Conservation (phyloP, 2,329 filamentous ascomycete species). For the Exophiala sp. region DNA sequence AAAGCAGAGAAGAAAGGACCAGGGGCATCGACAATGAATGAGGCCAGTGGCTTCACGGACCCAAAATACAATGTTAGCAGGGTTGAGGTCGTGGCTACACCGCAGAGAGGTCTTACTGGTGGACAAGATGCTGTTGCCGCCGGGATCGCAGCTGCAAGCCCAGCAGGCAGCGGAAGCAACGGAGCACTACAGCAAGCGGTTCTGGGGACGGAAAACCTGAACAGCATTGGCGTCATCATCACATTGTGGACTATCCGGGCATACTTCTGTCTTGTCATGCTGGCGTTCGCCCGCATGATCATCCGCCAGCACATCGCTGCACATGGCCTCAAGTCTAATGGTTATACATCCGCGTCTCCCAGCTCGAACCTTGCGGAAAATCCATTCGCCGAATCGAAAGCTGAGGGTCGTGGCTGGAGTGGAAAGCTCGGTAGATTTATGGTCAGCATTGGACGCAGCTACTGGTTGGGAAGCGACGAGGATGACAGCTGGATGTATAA, state of each 20-base stretch:
- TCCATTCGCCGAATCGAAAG: constrained; percentile 62
- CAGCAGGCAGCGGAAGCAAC: constrained; percentile 32
- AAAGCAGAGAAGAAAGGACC: constrained; percentile 39
- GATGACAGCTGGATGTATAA: constrained; percentile 43
- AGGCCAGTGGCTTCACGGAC: constrained; percentile 60
- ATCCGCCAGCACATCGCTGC: constrained; percentile 62
- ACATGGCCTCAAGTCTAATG: constrained; percentile 35
- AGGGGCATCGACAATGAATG: constrained; percentile 53
- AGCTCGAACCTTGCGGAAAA: constrained; percentile 50
- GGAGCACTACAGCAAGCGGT: constrained; percentile 55
- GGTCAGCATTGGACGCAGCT: constrained; percentile 65
- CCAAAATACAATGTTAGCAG: constrained; percentile 56
- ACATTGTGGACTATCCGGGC: constrained; percentile 67
- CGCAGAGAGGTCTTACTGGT: constrained; percentile 39
- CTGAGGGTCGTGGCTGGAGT: constrained; percentile 72
- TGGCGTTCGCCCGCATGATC: constrained; percentile 73
- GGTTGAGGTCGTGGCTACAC: constrained; percentile 50
- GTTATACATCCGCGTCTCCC: constrained; percentile 44
- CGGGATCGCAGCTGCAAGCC: constrained; percentile 26
- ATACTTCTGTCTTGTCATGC: constrained; percentile 78
- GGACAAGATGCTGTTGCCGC: constrained; percentile 49
- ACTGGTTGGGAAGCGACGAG: constrained; percentile 69
- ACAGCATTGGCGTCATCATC: constrained; percentile 71
- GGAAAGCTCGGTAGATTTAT: constrained; percentile 73
- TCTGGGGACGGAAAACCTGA: constrained; percentile 58